Evolutionary conservation across 1,284 basidiomycete genomes (phyloP).

Genomic region (Ustilago trichophora): DNA sequence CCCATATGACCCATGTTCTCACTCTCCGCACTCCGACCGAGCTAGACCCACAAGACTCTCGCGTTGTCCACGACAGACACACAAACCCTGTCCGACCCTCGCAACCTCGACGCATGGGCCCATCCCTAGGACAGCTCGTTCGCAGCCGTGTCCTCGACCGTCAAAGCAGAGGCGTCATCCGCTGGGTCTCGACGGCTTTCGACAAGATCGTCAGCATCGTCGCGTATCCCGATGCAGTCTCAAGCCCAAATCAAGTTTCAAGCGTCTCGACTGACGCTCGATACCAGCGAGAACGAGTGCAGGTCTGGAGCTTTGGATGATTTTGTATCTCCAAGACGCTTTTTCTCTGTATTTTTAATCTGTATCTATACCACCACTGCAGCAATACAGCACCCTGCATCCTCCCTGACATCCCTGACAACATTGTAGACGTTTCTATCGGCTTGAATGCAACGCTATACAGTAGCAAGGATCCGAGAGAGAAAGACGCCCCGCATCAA

Average conservation of each 20-base stretch:
- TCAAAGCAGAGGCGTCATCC: conserved; percentile 16
- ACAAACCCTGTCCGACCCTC: too few relatives aligned
- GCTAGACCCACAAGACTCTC: background rate
- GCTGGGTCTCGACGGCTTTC: conserved; percentile 44
- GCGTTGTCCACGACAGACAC: too few relatives aligned
- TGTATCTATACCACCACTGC: too few relatives aligned
- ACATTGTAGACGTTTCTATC: too few relatives aligned
- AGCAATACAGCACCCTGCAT: too few relatives aligned
- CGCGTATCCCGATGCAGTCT: conserved; percentile 2
- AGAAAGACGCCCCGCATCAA: too few relatives aligned
- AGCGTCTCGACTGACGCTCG: background rate
- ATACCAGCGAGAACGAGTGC: conserved; percentile 30
- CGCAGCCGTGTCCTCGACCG: conserved; percentile 19
- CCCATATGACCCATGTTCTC: conserved; percentile 29
- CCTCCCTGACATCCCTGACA: too few relatives aligned
- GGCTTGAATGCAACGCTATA: too few relatives aligned
- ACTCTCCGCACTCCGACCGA: conserved; percentile 22
- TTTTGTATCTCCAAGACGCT: background rate
- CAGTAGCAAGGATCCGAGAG: too few relatives aligned
- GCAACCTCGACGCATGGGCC: conserved; percentile 1
- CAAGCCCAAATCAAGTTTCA: too few relatives aligned
- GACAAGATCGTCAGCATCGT: conserved; percentile 53
- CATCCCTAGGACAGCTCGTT: conserved; percentile 18
- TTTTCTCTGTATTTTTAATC: conserved; percentile 3
- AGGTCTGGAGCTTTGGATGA: conserved; percentile 51